Base-by-base conservation (phyloP, 2,329 filamentous ascomycete genomes). In the Phaeoacremonium minimum region DNA sequence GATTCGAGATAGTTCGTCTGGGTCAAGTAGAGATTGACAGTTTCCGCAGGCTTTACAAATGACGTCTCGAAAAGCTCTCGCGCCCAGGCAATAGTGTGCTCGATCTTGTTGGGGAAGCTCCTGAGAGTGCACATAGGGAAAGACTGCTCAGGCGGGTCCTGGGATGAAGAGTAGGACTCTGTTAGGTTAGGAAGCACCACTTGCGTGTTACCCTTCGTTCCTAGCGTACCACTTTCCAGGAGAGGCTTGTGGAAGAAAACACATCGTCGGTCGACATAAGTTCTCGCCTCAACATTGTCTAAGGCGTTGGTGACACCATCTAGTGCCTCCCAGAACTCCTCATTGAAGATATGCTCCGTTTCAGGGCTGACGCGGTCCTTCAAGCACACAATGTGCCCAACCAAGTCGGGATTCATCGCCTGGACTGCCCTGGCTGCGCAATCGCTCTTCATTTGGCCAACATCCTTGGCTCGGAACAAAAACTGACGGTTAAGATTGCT, bases 401-500 rank as follows among this genome's bases (percentile, higher is more conserved):
- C 71, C 6, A 98, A 71, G 34, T 97, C 90, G 2, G 91, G 89
- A 63, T 98, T 98, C 93, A 98, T 98, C 18, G 75, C 79, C 59
- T 93, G 80, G 7, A 93, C 93, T n/a, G 90, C 91, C 47, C 75
- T 78, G 9, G 91, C 86, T 7, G 94, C 93, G 53, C 86, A 88
- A 52, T 95, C 91, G 59, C 91, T 97, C 85, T 98, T 98, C 68
- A 96, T 80, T 51, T 88, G 83, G 28, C 93, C 93, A 31, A 98
- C 94, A 62, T 98, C 91, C 56, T 87, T 87, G 31, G 89, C 73
- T 37, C 93, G 80, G 78, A 98, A 98, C 14, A 98, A 65, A 67
- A 98, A 98, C 54, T 98, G 93, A 30, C 93, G 79, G 70, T 98
- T 98, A 35, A 98, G 72, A 58, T 98, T 98, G 69, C 91, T 97